Base-by-base conservation (phyloP, 768 basidiomycete genomes). In the Neoboletus magnificus region DNA sequence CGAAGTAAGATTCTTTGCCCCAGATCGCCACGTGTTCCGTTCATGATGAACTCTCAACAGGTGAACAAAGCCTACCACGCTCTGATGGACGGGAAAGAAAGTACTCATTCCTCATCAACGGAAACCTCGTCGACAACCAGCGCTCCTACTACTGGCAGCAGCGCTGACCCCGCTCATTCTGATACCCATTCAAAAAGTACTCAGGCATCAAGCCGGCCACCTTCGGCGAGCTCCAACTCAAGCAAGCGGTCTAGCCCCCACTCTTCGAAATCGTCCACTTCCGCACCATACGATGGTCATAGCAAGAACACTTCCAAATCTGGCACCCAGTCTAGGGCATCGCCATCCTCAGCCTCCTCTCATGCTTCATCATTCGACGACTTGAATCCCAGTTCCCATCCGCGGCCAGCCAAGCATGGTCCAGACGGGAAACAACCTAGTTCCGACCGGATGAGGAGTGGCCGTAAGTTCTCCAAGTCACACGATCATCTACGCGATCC, bases 11-110 rank as follows among this genome's bases (percentile, higher is more conserved):
- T 50, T 48, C 37, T 56, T 51, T 42, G 32, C 10, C 40, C 47
- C 40, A 29, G 49, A 52, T 42, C 16, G 4, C 30, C 23, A 5
- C 27, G 41, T 52, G 47, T 30, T 45, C 48, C 11, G 33, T 57
- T 50, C 46, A 23, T 41, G 44, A 42, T 13, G 23, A 36, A 52
- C 48, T 29, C 1, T 22, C 22, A 11, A 46, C 35, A 85, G 83
- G 77, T 80, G 54, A 81, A 80, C 63, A 63, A 77, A 41, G 84
- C 84, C 33, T 86, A 86, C 73, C 78, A 78, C 51, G 70, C 76
- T 29, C 67, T 85, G 47, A 76, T 79, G 63, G 76, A 77, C 57
- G 76, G 78, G 51, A 69, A 63, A 62, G 70, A 73, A 52, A 72
- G 66, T 37, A 57, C 62, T 23, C 66, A 63, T 59, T 64, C 68